phyloP scores from a whole-genome alignment of 257 asterid genomes.

The Thymus mandschuricus region DNA sequence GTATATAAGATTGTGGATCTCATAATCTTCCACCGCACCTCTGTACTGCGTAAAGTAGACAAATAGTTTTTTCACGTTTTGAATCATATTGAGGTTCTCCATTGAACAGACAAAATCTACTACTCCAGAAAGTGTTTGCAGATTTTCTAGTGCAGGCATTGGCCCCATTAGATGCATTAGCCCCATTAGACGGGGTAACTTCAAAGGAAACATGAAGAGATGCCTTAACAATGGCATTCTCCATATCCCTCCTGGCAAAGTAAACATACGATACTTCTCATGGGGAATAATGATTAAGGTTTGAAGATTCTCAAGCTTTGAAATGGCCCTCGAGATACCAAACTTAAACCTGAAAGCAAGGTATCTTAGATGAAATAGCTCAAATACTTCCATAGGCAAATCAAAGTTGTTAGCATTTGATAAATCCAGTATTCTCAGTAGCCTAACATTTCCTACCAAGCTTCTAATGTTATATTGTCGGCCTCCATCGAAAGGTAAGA shows the following conservation, averaged over 20 bases:
- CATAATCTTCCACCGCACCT: background rate
- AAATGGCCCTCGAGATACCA: background rate
- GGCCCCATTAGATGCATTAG: no score
- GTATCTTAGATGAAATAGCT: slow-evolving; percentile 18
- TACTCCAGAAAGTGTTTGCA: background rate
- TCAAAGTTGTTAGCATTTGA: background rate
- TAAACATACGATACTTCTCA: background rate
- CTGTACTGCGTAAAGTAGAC: background rate
- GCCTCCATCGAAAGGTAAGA: background rate
- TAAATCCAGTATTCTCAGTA: background rate
- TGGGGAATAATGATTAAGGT: slow-evolving; percentile 14
- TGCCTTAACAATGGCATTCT: slow-evolving; percentile 7
- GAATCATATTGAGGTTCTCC: background rate
- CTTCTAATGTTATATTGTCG: no score
- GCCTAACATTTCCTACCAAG: background rate
- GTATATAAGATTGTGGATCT: slow-evolving; percentile 12
- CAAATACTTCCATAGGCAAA: background rate
- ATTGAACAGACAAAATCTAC: background rate
- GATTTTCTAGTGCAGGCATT: background rate
- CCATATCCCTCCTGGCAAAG: slow-evolving; percentile 1
- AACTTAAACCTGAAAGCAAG: background rate
- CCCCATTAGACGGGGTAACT: background rate
- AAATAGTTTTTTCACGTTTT: background rate
- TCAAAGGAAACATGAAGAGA: background rate
- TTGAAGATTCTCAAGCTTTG: slow-evolving; percentile 25